Conservation (phyloP, 768 basidiomycete genomes). For the Royoungia palumana region DNA sequence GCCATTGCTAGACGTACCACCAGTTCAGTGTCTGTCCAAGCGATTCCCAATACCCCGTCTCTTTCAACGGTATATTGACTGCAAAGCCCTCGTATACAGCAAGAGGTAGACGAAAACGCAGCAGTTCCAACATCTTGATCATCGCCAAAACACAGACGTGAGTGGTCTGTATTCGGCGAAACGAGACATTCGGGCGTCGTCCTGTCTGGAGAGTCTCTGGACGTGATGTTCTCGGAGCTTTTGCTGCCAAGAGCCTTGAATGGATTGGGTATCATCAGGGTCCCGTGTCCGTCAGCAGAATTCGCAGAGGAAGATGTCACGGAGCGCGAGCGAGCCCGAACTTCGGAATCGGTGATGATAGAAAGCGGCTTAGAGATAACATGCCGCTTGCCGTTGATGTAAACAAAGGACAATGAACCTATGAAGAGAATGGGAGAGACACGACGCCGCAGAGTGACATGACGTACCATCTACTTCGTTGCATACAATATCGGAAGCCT, state of each 20-base stretch:
- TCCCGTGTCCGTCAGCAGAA: constrained; percentile 23
- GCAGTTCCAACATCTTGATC: constrained; percentile 19
- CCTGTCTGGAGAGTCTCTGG: constrained; percentile 20
- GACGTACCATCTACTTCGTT: constrained; percentile 46
- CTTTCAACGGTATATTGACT: constrained; percentile 19
- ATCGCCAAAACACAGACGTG: constrained; percentile 25
- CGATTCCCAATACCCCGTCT: constrained; percentile 37
- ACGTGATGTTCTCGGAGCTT: constrained; percentile 46
- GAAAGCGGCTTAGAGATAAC: constrained; percentile 43
- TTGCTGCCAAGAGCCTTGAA: constrained; percentile 54
- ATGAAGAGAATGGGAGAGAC: constrained; percentile 11
- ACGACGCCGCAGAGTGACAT: neutral
- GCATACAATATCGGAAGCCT: constrained; percentile 43
- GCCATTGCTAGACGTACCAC: constrained; percentile 13
- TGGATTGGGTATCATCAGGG: constrained; percentile 56
- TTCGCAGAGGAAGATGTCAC: constrained; percentile 14
- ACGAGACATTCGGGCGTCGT: constrained; percentile 25
- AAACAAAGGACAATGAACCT: constrained; percentile 31
- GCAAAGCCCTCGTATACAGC: constrained; percentile 15
- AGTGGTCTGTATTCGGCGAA: constrained; percentile 22
- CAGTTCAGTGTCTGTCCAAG: constrained; percentile 45
- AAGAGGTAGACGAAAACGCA: constrained; percentile 13
- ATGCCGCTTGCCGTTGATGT: constrained; percentile 41
- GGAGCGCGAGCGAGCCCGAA: constrained; percentile 12
- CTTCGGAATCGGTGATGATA: constrained; percentile 26